A percentile compares a stretch with the other conserved stretches of the same genome.
Evolutionary conservation across 768 basidiomycete species (phyloP).

Genomic region (Termitomyces sp.): DNA sequence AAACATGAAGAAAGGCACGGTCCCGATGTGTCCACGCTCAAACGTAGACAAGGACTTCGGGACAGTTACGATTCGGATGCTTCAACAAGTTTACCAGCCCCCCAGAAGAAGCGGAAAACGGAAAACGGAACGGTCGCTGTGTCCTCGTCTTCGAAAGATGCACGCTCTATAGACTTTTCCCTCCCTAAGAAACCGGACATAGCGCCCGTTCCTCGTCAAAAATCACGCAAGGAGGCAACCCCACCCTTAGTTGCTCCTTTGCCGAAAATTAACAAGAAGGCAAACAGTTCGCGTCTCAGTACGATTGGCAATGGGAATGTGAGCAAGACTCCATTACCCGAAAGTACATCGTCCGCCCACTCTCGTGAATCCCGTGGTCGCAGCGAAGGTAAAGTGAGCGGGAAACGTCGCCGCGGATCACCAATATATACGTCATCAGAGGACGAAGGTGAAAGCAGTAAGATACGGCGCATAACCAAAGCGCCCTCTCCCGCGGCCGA

Average conservation of each 20-base stretch:
- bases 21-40: constrained; percentile 27
- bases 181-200: constrained; percentile 37
- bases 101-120: constrained; percentile 43
- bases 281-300: constrained; percentile 5
- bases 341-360: constrained; percentile 20
- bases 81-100: constrained; percentile 11
- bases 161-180: constrained; percentile 24
- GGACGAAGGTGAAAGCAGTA: constrained; percentile 46
- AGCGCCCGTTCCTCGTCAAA: constrained; percentile 27
- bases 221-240: constrained; percentile 39
- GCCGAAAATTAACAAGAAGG: constrained; percentile 22
- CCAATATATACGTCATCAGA: constrained; percentile 70
- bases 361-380: constrained; percentile 14
- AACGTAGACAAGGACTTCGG: constrained; percentile 38
- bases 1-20: constrained; percentile 13
- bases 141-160: constrained; percentile 18
- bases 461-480: constrained; percentile 18
- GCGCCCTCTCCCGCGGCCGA: constrained; percentile 25
- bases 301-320: constrained; percentile 1
- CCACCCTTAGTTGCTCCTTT: constrained; percentile 17
- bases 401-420: constrained; percentile 50
- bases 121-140: constrained; percentile 28
- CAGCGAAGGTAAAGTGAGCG: constrained; percentile 20
- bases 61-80: constrained; percentile 33
- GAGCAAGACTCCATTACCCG: constrained; percentile 15